Evolutionary conservation across 177 flowering plant genomes (phyloP), one percentile per base, ranked within the genome.

Genomic region (Vitis hybrid): DNA sequence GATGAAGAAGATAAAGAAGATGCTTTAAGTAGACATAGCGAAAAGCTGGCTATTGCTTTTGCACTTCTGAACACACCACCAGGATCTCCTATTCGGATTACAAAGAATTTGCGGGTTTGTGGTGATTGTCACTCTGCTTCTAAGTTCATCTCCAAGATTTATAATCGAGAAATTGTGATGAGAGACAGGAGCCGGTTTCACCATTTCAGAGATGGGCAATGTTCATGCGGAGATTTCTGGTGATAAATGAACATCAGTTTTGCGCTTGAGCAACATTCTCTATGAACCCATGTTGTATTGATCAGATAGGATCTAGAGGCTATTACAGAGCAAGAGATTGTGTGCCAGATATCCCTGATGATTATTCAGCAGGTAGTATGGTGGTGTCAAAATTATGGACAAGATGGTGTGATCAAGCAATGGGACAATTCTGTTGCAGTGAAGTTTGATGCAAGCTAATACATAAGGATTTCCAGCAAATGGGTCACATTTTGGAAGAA

Each of bases 1-100:
- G 81, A 85, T 65, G 95, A 87, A 60, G 95, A 88, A 76, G 92
- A 90, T 56, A 87, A 88, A 76, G 91, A 88, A 80, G 89, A 85
- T 73, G 83, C 87, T 73, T 64, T 90, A 40, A 81, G 85, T 66
- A 74, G 77, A 71, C 95, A 90, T 57, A 89, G 93, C 56, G 91
- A 91, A 69, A 91, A 87, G 81, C 74, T 88, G 66, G 92, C 94
- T 2, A 88, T 90, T 76, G 92, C 91, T 50, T 90, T 88, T 80
- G 91, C 82, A 18, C 85, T 88, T 60, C 65, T 90, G 19, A 90
- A 84, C 19, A 86, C 92, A 6, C 78, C 72, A 13, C 87, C 86
- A 11, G 87, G 89, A 56, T 79, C 86, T 55, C 73, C 84, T 6
- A 85, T 90, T 52, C 80, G 91, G 54, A 81, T 90, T 51, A 83